Evolutionary conservation across 306 rosid genomes (phyloP).

Genomic region (Lithocarpus polystachyus): DNA sequence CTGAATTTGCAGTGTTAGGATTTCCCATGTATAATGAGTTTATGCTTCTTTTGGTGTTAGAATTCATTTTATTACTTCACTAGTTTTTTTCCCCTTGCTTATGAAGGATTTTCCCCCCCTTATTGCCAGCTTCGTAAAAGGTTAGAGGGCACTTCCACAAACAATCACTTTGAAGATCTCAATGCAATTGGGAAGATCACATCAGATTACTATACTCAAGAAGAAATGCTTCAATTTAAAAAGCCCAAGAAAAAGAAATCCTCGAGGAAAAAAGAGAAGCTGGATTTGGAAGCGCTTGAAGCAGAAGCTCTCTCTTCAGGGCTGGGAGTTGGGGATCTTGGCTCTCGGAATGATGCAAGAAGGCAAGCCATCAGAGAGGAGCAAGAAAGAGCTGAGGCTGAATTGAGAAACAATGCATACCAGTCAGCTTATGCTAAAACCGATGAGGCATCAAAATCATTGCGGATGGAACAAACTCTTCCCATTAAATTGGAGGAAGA

Average conservation of each 20-base stretch:
- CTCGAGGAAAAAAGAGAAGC: conserved; percentile 85
- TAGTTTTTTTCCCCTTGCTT: not conserved
- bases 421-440: conserved; percentile 87
- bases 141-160: conserved; percentile 54
- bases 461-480: conserved; percentile 56
- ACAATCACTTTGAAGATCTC: conserved; percentile 59
- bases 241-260: conserved; percentile 93
- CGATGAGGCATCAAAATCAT: conserved; percentile 75
- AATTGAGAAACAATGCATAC: conserved; percentile 72
- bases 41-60: not conserved
- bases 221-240: conserved; percentile 81
- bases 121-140: conserved; percentile 67
- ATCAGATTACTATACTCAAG: conserved; percentile 79
- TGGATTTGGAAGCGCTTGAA: conserved; percentile 86
- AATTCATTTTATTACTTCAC: not conserved
- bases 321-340: conserved; percentile 86
- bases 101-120: not conserved
- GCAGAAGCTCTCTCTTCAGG: conserved; percentile 91
- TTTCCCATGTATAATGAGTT: not conserved
- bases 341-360: conserved; percentile 66
- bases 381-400: conserved; percentile 75
- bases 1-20: not conserved
- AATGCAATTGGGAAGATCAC: conserved; percentile 56
- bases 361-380: conserved; percentile 65
- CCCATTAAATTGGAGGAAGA: conserved; percentile 54